Evolutionary conservation across 305 asterid genomes (phyloP).

Genomic region (Galium porrigens): DNA sequence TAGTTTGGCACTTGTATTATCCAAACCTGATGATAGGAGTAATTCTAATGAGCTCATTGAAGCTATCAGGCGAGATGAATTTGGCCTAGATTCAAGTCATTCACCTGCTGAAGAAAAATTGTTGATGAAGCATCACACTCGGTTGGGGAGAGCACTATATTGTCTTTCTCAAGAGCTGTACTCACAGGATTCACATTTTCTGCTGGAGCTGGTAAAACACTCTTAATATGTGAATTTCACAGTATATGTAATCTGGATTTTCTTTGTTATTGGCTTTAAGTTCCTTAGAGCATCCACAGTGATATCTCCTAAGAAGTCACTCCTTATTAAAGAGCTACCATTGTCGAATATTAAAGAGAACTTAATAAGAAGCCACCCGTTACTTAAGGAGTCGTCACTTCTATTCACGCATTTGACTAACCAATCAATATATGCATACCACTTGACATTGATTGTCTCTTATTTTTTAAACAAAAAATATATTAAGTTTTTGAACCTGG

Average conservation of each 20-base stretch:
- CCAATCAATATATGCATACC: neutral
- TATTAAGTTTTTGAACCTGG: neutral
- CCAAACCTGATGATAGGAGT: slow-evolving; percentile 18
- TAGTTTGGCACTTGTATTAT: slow-evolving; percentile 11
- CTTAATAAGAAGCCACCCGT: too few relatives aligned
- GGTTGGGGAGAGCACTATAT: slow-evolving; percentile 92
- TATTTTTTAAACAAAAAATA: too few relatives aligned
- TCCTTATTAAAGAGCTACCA: too few relatives aligned
- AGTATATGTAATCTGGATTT: neutral
- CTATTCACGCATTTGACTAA: too few relatives aligned
- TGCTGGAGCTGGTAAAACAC: slow-evolving; percentile 71
- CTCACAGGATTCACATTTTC: slow-evolving; percentile 95
- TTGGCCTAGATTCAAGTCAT: slow-evolving; percentile 55
- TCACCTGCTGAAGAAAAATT: slow-evolving; percentile 47
- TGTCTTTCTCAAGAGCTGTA: slow-evolving; percentile 92
- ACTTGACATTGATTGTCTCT: too few relatives aligned
- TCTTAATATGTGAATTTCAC: slow-evolving; percentile 2
- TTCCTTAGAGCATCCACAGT: too few relatives aligned
- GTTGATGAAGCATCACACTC: slow-evolving; percentile 92
- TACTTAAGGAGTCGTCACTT: too few relatives aligned
- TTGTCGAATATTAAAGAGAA: too few relatives aligned
- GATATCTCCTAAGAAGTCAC: too few relatives aligned
- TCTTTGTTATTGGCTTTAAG: neutral
- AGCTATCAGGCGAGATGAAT: slow-evolving; percentile 69
- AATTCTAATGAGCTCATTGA: slow-evolving; percentile 49